A percentile compares a stretch with the other conserved stretches of the same genome.
Evolutionary conservation across 2,329 filamentous ascomycete genomes (phyloP).

Genomic region (Penicillium sclerotiorum): DNA sequence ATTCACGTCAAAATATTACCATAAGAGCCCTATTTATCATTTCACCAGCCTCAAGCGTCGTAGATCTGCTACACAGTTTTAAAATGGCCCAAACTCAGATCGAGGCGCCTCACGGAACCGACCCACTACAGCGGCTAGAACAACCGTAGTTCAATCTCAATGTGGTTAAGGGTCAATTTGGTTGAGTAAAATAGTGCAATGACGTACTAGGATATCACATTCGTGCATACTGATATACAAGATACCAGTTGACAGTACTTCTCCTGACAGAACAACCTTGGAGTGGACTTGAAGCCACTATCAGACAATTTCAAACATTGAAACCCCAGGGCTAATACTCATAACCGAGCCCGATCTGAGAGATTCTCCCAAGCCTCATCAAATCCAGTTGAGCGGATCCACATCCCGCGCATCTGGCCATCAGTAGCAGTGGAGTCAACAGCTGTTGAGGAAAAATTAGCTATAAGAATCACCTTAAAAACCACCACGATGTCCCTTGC

Average conservation of each 20-base stretch:
- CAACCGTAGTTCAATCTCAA: not conserved
- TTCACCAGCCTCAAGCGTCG: too few species aligned
- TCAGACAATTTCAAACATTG: not conserved
- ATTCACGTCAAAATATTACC: too few species aligned
- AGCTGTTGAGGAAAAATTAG: constrained; percentile 27
- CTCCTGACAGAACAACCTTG: too few species aligned
- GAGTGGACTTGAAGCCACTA: too few species aligned
- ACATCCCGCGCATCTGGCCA: constrained; percentile 24
- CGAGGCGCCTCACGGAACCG: not conserved
- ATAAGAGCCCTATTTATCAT: too few species aligned
- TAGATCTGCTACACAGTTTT: too few species aligned
- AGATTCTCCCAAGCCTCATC: constrained; percentile 44
- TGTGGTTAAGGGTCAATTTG: not conserved
- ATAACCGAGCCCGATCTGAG: constrained; percentile 24
- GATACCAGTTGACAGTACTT: too few species aligned
- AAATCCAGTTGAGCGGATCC: constrained; percentile 46
- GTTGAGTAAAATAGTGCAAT: not conserved
- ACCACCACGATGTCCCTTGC: not conserved
- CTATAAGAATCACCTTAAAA: not conserved
- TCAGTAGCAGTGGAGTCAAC: constrained; percentile 40
- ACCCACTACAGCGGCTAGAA: constrained; percentile 4
- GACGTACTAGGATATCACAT: too few species aligned
- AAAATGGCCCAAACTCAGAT: not conserved
- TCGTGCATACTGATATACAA: too few species aligned
- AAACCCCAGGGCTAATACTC: too few species aligned